Evolutionary conservation across 257 asterid species (phyloP).

Genomic region (Asclepias syriaca): DNA sequence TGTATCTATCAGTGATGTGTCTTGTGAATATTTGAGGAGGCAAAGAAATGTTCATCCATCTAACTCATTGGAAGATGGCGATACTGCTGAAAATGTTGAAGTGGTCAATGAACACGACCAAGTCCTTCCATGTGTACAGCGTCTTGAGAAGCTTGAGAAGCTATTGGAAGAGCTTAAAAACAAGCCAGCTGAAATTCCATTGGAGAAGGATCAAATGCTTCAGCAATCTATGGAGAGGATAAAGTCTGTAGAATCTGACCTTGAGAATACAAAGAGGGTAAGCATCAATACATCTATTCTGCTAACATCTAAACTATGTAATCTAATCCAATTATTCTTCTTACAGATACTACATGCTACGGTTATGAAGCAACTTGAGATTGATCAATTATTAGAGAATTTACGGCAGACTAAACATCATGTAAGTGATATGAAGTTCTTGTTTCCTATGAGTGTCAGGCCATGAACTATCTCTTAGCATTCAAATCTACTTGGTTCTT

Average conservation of each 20-base stretch:
- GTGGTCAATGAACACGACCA: slow-evolving; percentile 32
- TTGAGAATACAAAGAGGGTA: slow-evolving; percentile 85
- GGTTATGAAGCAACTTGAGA: slow-evolving; percentile 71
- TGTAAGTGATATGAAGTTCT: slow-evolving; percentile 34
- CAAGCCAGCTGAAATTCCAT: slow-evolving; percentile 74
- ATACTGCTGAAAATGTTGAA: slow-evolving; percentile 23
- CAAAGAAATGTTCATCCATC: slow-evolving; percentile 36
- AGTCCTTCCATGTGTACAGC: slow-evolving; percentile 59
- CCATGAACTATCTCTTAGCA: neutral
- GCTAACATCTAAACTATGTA: slow-evolving; percentile 1
- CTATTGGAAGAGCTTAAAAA: slow-evolving; percentile 66
- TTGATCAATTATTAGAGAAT: slow-evolving; percentile 64
- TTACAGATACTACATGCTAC: slow-evolving; percentile 66
- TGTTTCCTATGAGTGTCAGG: neutral
- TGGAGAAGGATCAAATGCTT: slow-evolving; percentile 80
- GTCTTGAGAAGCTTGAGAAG: slow-evolving; percentile 73
- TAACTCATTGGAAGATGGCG: slow-evolving; percentile 29
- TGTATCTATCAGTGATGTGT: slow-evolving; percentile 29
- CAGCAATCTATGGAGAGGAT: slow-evolving; percentile 81
- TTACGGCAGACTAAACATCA: slow-evolving; percentile 48
- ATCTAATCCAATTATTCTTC: slow-evolving; percentile 13
- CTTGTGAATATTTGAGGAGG: slow-evolving; percentile 54
- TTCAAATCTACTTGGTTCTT: neutral
- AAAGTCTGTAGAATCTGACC: slow-evolving; percentile 73
- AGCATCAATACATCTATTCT: slow-evolving; percentile 14